Conservation (phyloP, 257 asterid genomes). For the Nicotiana attenuata region DNA sequence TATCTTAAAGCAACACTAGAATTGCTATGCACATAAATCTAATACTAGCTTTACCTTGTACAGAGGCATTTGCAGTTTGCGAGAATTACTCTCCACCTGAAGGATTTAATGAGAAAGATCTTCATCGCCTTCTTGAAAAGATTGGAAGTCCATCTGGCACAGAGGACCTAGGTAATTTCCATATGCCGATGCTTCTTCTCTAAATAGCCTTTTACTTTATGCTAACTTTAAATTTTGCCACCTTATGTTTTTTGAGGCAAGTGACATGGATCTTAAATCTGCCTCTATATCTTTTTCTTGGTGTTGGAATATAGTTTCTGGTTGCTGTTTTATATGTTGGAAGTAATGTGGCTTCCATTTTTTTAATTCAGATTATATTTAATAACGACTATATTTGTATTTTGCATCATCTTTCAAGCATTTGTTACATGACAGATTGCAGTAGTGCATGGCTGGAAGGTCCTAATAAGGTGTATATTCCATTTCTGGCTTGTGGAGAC, state of each 20-base stretch:
- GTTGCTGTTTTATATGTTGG: background rate
- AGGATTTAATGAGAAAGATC: conserved; percentile 83
- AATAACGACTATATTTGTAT: background rate
- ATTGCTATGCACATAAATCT: background rate
- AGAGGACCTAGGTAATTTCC: conserved; percentile 63
- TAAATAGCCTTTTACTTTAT: background rate
- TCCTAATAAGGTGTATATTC: conserved; percentile 84
- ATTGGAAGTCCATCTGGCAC: conserved; percentile 96
- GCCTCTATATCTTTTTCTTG: background rate
- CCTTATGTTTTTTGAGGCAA: background rate
- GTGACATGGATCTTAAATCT: background rate
- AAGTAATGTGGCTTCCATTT: background rate
- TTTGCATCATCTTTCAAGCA: background rate
- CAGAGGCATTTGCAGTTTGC: conserved; percentile 98
- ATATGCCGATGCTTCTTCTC: background rate
- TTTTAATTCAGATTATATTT: background rate
- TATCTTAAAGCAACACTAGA: background rate
- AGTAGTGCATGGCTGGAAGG: conserved; percentile 99
- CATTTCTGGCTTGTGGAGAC: conserved; percentile 96
- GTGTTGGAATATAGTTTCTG: background rate
- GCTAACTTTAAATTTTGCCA: background rate
- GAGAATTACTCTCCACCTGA: conserved; percentile 94
- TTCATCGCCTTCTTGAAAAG: conserved; percentile 79
- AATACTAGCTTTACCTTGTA: background rate
- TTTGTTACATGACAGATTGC: conserved; percentile 58